Base-by-base conservation (phyloP, 192 early-diverging fungal species). In the Geranomyces michiganensis region DNA sequence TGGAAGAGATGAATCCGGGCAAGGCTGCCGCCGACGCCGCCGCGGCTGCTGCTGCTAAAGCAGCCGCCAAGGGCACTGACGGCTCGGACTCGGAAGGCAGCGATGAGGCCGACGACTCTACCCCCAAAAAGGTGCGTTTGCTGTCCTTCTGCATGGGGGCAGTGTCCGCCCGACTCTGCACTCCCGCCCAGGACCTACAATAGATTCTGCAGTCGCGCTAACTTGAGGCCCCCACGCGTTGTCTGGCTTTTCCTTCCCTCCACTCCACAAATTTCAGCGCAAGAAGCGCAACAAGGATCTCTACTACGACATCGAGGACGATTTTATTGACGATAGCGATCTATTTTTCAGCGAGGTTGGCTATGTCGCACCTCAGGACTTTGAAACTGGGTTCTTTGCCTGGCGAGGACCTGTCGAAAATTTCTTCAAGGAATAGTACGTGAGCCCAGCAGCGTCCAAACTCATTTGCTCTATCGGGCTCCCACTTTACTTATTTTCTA, bases 251-350 rank as follows among this genome's bases (percentile, higher is more conserved):
- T 4, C 4, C 19, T 30, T 45, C 33, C 19, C 43, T 41, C n/a
- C 10, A 14, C 46, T 9, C 65, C n/a, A 12, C 5, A 4, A 41
- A 53, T 29, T 6, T n/a, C 64, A 46, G 46, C 65, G 66, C 0
- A 67, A 30, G 30, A 65, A 47, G 36, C 32, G 44, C 36, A 30
- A 12, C 6, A 65, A 8, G 33, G 66, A 78, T 27, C 68, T 76
- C 26, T 74, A 79, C 5, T 84, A 84, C 70, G 82, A 84, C 62
- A 56, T 79, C 21, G 76, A 84, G 30, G 82, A 84, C 64, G 79
- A 79, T 53, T 84, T 84, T 64, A 84, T 84, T 44, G 82, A 84
- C 56, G 82, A 84, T 62, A 68, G 48, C 5, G 82, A 84, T 24
- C 47, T 81, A 36, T 77, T 75, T 47, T 63, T 51, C 22, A 36